Evolutionary conservation across 495 filamentous ascomycete genomes (phyloP).

Genomic region (Talaromyces adpressus): DNA sequence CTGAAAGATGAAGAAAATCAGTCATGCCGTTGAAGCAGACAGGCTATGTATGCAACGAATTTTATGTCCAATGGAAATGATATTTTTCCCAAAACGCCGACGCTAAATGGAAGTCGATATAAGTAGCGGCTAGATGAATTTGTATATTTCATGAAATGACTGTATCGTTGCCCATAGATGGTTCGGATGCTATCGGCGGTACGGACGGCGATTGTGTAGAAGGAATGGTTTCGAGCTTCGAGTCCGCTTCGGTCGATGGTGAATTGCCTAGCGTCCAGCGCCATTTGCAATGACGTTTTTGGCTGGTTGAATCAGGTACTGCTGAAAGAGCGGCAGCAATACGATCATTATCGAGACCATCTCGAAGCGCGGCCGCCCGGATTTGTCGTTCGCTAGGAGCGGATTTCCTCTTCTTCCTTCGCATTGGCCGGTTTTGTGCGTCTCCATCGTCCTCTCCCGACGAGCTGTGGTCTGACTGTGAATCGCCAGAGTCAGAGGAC

Average conservation of each 20-base stretch:
- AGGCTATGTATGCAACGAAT: background rate
- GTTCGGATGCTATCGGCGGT: background rate
- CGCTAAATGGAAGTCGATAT: background rate
- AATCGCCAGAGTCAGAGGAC: constrained; percentile 19
- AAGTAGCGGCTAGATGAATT: background rate
- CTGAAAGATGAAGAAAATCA: background rate
- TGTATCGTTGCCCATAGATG: background rate
- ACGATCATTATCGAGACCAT: constrained; percentile 24
- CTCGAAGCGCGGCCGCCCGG: constrained; percentile 33
- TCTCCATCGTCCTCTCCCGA: constrained; percentile 32
- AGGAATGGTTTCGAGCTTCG: background rate
- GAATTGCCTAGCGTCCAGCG: constrained; percentile 44
- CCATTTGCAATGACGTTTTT: constrained; percentile 49
- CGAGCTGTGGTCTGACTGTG: constrained; percentile 32
- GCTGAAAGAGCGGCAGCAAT: constrained; percentile 35
- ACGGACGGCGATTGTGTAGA: background rate
- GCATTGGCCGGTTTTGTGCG: constrained; percentile 8
- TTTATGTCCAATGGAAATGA: background rate
- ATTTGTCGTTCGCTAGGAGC: constrained; percentile 32
- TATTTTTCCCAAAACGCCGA: background rate
- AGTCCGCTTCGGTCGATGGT: background rate
- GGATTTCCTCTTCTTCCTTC: constrained; percentile 34
- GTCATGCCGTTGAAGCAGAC: background rate
- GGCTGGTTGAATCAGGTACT: constrained; percentile 41
- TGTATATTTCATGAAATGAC: background rate